Base-by-base conservation (phyloP, 73 alveolate genomes). In the Urostyla sp. region DNA sequence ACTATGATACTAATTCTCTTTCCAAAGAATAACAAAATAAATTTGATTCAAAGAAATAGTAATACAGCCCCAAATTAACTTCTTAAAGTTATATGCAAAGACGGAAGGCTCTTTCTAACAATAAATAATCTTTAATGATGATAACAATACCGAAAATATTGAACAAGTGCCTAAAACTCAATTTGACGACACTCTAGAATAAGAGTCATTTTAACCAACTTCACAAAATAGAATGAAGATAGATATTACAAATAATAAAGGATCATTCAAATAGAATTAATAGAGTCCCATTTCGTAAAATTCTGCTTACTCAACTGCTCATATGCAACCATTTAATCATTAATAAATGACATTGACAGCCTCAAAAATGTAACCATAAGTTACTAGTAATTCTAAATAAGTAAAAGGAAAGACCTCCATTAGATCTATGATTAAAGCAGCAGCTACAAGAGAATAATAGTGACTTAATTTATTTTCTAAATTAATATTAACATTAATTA, bases 371-470 rank as follows among this genome's bases (percentile, higher is more conserved):
- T 28, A 13, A 28, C 46, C 8, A 8, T 27, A 13, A 7, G 5
- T 55, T 27, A n/a, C 27, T 28, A 55, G 34, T n/a, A 50, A 50
- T 18, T 7, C 23, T 36, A 59, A 44, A 36, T 32, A 59, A 59
- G 76, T 59, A 8, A 59, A 28, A 31, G 76, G 76, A 3, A 36
- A 28, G 20, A 32, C 76, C 4, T 32, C 76, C 26, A 59, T 59
- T 36, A 59, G 76, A 36, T 32, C 76, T 3, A 27, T 59, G 6
- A 59, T 59, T 28, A 59, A 59, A 20, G n/a, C 57, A 10, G 76
- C 76, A 36, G 76, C 76, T 15, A 59, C 76, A 8, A 59, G 76
- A 36, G 76, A 59, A 13, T 27, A 13, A 27, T 23, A 55, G 45
- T 55, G 72, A 55, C n/a, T n/a, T n/a, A n/a, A n/a, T n/a, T n/a